Base-by-base conservation (phyloP, 2,329 filamentous ascomycete species). In the Claviceps sp. region DNA sequence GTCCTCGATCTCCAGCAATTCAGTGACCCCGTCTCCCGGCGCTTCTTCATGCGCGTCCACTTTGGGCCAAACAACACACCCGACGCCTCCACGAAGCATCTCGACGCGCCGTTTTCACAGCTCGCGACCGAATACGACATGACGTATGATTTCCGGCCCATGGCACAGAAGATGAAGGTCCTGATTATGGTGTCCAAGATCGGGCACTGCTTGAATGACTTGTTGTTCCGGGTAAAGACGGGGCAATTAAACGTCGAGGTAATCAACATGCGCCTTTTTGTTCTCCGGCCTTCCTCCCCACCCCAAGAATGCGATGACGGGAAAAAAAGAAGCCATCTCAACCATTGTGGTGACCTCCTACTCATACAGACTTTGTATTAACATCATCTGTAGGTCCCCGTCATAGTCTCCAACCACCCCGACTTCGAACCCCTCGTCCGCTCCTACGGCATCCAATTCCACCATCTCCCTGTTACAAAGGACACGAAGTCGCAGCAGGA, bases 151-250 rank as follows among this genome's bases (percentile, higher is more conserved):
- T 76, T 93, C 60, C 77, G 82, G 14, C 79, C 84, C 3, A 77
- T 81, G 13, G 70, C 80, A 48, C 74, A 81, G 61, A 89, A 89
- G 71, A 82, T 84, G 53, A 78, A 82, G 58, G 83, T 90, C 48
- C 73, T 93, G 60, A 88, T 93, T 73, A 91, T 93, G 87, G 87
- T 91, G 34, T 90, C 86, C 62, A 90, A 90, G 72, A 90, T 89
- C 61, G 87, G 87, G 8, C 87, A 91, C 73, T 91, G 87, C 67
- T 74, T 91, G 51, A 90, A 90, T 68, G 86, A 91, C 68, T 72
- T 93, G 48, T 77, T 93, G 40, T 93, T 89, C 79, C 82, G 87
- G 52, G 78, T 84, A 62, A 84, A 83, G 66, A 83, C 82, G 18
- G 80, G 80, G 46, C 85, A 90, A 69, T 74, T 93, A 51, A 77